phyloP scores from a whole-genome alignment of 495 filamentous ascomycete genomes.

The Usnea hakonensis region DNA sequence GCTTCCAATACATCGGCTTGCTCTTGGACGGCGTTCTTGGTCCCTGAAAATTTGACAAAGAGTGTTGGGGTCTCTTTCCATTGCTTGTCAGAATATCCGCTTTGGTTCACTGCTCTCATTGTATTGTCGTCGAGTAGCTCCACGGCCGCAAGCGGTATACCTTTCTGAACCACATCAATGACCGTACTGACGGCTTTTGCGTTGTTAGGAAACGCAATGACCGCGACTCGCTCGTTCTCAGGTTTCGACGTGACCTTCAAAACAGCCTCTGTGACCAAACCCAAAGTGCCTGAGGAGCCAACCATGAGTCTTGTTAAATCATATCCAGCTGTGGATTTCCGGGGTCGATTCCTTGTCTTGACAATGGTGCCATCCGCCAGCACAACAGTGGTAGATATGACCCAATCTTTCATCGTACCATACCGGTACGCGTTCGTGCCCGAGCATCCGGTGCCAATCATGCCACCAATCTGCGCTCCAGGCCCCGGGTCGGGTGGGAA shows the following conservation, averaged over 20 bases:
- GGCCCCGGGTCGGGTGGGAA: slow-evolving; percentile 63
- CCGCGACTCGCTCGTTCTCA: slow-evolving; percentile 53
- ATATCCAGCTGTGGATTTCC: slow-evolving; percentile 60
- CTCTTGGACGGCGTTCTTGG: slow-evolving; percentile 49
- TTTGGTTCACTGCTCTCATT: slow-evolving; percentile 58
- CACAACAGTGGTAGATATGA: slow-evolving; percentile 55
- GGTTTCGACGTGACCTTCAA: slow-evolving; percentile 57
- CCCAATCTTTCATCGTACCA: slow-evolving; percentile 65
- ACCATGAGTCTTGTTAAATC: slow-evolving; percentile 57
- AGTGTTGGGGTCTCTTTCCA: slow-evolving; percentile 58
- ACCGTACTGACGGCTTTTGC: slow-evolving; percentile 53
- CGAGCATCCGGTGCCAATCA: slow-evolving; percentile 57
- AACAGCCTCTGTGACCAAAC: slow-evolving; percentile 56
- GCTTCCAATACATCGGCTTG: slow-evolving; percentile 51
- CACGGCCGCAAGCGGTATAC: slow-evolving; percentile 55
- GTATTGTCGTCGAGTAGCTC: slow-evolving; percentile 60
- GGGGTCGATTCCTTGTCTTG: slow-evolving; percentile 56
- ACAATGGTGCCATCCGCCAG: slow-evolving; percentile 59
- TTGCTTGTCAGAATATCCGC: slow-evolving; percentile 43
- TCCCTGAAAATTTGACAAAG: slow-evolving; percentile 62
- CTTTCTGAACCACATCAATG: slow-evolving; percentile 51
- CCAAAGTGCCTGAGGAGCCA: slow-evolving; percentile 58
- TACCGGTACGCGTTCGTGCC: slow-evolving; percentile 63
- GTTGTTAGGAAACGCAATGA: slow-evolving; percentile 52
- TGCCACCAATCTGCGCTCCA: slow-evolving; percentile 61